Base-by-base conservation (phyloP, 495 filamentous ascomycete genomes). In the Tetracladium marchalianum region DNA sequence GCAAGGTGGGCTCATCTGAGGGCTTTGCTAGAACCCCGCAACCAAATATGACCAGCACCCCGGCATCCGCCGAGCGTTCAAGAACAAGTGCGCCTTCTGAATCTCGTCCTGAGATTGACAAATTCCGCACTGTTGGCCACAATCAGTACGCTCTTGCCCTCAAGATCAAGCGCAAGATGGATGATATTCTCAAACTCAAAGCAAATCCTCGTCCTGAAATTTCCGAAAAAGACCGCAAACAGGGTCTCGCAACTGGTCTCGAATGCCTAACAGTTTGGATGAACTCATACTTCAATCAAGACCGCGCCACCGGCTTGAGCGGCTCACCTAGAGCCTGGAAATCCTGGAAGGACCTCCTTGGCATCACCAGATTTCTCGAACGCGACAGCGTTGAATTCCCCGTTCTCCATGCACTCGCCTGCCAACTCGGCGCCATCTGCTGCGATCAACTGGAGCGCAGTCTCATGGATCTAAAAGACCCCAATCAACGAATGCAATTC, bases 201-300 rank as follows among this genome's bases (percentile, higher is more conserved):
- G 36, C 9, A 11, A 31, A 43, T 15, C 39, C 47, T 13, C 37
- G 31, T 2, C 18, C 40, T 2, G 27, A 32, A 8, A 24, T 49
- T 33, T n/a, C 52, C 12, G 42, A 55, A 7, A 35, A 45, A 10
- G 56, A 68, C 15, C 50, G 59, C 10, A 58, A 60, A 37, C 56
- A 56, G 16, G 58, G 50, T 15, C 46, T 57, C 13, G 55, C 51
- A 3, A 48, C 64, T 10, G 64, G 66, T 35, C 48, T 72, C 11
- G 67, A 72, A 49, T 65, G 66, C 60, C 41, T 70, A 0, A 50
- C 64, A 7, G 51, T 61, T 1, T 72, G 68, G 54, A 68, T 70
- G 60, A 49, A 63, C 7, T 52, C 60, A 0, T 72, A 66, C 45
- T 44, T 60, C 42, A 35, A 47, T 4, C 41, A 59, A 33, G 62